phyloP scores from a whole-genome alignment of 495 filamentous ascomycete genomes.

The Penicillium maclennaniae region DNA sequence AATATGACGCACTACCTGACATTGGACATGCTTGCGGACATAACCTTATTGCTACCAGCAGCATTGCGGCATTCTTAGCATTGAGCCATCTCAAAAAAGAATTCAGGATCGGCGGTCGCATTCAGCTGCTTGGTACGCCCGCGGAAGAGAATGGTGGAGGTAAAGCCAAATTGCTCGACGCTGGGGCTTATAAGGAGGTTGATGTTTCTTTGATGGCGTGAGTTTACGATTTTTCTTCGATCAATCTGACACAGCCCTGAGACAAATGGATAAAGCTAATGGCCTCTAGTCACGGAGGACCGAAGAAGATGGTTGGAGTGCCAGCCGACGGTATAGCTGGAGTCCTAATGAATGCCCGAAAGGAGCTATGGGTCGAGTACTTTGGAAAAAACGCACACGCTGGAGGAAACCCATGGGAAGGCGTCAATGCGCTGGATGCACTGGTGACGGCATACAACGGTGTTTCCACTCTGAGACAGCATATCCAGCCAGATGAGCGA shows the following conservation, averaged over 20 bases:
- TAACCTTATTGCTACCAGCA: constrained; percentile 13
- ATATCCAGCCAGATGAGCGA: constrained; percentile 7
- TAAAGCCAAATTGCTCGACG: constrained; percentile 10
- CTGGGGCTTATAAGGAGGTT: constrained; percentile 10
- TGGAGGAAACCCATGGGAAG: constrained; percentile 10
- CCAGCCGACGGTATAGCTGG: constrained; percentile 6
- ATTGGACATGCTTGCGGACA: constrained; percentile 18
- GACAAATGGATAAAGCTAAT: background rate
- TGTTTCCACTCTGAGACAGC: constrained; percentile 10
- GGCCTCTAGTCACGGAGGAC: constrained; percentile 2
- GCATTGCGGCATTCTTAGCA: constrained; percentile 10
- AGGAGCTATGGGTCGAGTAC: constrained; percentile 6
- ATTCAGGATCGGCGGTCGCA: constrained; percentile 3
- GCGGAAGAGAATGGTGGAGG: constrained; percentile 16
- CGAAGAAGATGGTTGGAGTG: constrained; percentile 2
- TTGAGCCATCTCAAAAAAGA: background rate
- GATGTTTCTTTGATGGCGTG: constrained; percentile 14
- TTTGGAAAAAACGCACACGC: constrained; percentile 14
- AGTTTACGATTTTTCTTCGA: background rate
- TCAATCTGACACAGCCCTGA: background rate
- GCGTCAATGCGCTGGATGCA: constrained; percentile 15
- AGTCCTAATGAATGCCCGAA: constrained; percentile 9
- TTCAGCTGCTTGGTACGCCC: constrained; percentile 11
- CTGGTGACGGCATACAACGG: constrained; percentile 10
- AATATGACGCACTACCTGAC: constrained; percentile 16